Evolutionary conservation across 225 moss, liverwort and hornwort genomes (phyloP).

Genomic region (Rhytidiadelphus loreus): DNA sequence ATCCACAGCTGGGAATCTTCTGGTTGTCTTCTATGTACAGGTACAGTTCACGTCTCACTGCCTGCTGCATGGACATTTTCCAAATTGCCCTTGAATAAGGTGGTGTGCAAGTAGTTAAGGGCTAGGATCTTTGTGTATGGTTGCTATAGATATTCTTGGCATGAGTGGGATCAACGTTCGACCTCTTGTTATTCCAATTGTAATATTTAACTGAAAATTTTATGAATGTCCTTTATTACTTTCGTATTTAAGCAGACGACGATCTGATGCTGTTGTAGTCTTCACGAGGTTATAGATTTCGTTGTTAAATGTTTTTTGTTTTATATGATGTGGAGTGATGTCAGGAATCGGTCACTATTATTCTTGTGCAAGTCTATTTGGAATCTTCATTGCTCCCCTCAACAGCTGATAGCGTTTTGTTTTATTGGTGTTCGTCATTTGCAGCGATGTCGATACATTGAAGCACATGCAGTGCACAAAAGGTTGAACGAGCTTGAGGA

Average conservation of each 20-base stretch:
- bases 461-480: conserved; percentile 69
- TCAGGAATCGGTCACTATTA: background rate
- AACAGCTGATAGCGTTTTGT: background rate
- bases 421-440: background rate
- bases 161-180: background rate
- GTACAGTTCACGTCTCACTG: conserved; percentile 13
- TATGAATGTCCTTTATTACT: background rate
- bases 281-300: background rate
- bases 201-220: background rate
- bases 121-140: background rate
- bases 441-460: conserved; percentile 80
- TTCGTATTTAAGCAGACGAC: background rate
- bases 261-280: background rate
- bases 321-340: background rate
- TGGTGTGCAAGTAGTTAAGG: background rate
- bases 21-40: conserved; percentile 81
- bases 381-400: background rate
- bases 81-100: background rate
- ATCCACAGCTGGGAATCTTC: conserved; percentile 65
- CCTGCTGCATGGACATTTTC: background rate
- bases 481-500: conserved; percentile 60
- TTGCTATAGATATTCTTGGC: background rate
- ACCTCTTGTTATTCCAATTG: background rate
- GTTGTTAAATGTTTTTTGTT: background rate
- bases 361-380: background rate